phyloP scores from a whole-genome alignment of 73 alveolate genomes.

The Blepharisma japonicum region DNA sequence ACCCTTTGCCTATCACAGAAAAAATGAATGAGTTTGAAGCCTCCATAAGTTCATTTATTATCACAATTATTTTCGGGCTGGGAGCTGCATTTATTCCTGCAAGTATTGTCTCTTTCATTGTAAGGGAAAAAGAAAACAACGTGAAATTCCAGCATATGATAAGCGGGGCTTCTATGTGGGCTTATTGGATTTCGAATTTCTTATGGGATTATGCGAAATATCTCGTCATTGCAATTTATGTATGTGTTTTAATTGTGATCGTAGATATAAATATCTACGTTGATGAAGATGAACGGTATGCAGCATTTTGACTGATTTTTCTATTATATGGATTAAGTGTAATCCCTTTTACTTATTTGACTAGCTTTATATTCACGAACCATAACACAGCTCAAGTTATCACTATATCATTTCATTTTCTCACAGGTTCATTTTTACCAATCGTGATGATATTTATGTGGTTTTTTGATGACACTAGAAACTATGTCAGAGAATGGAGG shows the following conservation, averaged over 20 bases:
- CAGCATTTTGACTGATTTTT: constrained; percentile 57
- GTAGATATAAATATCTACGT: constrained; percentile 38
- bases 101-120: constrained; percentile 62
- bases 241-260: constrained; percentile 28
- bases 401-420: constrained; percentile 67
- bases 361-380: constrained; percentile 61
- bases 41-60: constrained; percentile 46
- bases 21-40: constrained; percentile 49
- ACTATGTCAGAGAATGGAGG: not conserved
- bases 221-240: constrained; percentile 55
- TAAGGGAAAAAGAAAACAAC: constrained; percentile 87
- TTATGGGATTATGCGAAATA: constrained; percentile 83
- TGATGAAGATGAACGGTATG: constrained; percentile 53
- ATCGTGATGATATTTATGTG: not conserved
- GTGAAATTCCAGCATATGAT: constrained; percentile 77
- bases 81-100: constrained; percentile 89
- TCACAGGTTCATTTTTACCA: constrained; percentile 56
- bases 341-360: constrained; percentile 82
- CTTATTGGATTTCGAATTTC: constrained; percentile 92
- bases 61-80: constrained; percentile 67
- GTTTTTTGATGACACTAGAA: not conserved
- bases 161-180: constrained; percentile 63
- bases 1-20: constrained; percentile 54
- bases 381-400: constrained; percentile 62
- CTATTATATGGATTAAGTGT: constrained; percentile 81